phyloP scores from a whole-genome alignment of 2,329 filamentous ascomycete species.

The Knoxdaviesia proteae region DNA sequence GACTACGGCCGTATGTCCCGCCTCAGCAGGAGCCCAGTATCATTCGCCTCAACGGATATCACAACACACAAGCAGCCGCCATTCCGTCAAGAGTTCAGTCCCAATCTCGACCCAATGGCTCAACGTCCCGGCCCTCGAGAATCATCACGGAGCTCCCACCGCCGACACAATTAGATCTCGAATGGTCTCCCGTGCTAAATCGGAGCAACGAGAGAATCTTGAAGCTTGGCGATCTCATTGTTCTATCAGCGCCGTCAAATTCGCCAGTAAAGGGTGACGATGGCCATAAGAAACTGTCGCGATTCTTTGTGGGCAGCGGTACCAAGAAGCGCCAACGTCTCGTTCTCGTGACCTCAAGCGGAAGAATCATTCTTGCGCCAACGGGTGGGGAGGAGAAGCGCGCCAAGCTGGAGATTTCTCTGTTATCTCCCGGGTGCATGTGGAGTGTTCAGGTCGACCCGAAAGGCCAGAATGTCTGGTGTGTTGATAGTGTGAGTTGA shows the following conservation, averaged over 20 bases:
- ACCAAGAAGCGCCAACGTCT: conserved; percentile 84
- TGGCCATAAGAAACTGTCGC: conserved; percentile 68
- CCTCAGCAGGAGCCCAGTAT: conserved; percentile 51
- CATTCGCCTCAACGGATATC: conserved; percentile 49
- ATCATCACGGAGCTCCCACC: conserved; percentile 79
- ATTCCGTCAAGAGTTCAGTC: conserved; percentile 4
- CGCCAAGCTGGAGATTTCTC: conserved; percentile 76
- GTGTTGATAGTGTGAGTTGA: conserved; percentile 71
- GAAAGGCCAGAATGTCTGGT: conserved; percentile 79
- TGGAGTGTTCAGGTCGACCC: conserved; percentile 67
- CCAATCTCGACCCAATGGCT: conserved; percentile 5
- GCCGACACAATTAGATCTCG: conserved; percentile 91
- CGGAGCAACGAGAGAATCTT: conserved; percentile 82
- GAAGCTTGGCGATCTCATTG: conserved; percentile 78
- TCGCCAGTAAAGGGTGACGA: conserved; percentile 52
- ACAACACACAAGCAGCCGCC: conserved; percentile 8
- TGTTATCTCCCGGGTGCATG: conserved; percentile 51
- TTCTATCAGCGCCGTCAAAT: conserved; percentile 57
- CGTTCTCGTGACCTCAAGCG: conserved; percentile 87
- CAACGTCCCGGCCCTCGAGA: not conserved
- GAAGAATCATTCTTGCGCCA: conserved; percentile 72
- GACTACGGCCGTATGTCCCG: conserved; percentile 65
- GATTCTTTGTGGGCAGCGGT: conserved; percentile 80
- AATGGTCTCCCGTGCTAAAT: conserved; percentile 92
- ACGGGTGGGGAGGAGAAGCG: conserved; percentile 92